Base-by-base conservation (phyloP, 352 stramenopile species). In the Globisporangium radiosum region DNA sequence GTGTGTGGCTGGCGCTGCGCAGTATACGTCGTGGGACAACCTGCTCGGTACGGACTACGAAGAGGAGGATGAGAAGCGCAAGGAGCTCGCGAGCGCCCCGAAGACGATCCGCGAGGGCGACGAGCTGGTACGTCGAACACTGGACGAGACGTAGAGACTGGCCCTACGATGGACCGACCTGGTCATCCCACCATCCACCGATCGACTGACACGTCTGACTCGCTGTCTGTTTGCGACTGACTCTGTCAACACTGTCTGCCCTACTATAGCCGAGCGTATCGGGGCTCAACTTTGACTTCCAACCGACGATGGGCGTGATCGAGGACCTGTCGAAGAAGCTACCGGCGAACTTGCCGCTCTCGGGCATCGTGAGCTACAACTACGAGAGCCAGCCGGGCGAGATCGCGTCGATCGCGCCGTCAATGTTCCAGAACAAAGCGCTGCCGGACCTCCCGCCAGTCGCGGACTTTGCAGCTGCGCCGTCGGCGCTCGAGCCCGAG, bases 11-110 rank as follows among this genome's bases (percentile, higher is more conserved):
- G 25, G 66, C 19, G 54, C 38, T 59, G 11, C 59, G 15, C 56
- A 94, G 85, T 95, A 95, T 71, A 90, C 83, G 47, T 92, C 83
- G 33, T 92, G 83, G 83, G 85, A 95, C 61, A 95, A 95, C 40
- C 64, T 95, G 39, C 60, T 95, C 44, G 85, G 85, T 7, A 90
- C 78, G 5, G 85, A 95, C 64, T 92, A 90, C 38, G 83, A 92
- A 63, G 85, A 92, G 53, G 85, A 95, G 70, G 85, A 95, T 40
- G 85, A 95, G 63, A 87, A 87, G 51, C 77, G 73, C 25, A 95
- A 95, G 59, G 73, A 92, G 58, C 59, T 95, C 57, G 85, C 85
- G 0, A 85, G 80, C 15, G 85, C 85, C 8, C 85, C 85, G 8
- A 81, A 84, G 43, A 93, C 85, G 9, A 71, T 95, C 19, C 78